These are phyloP conservation scores for Aspergillus terreus DNA, from an alignment of 2,329 filamentous ascomycete species.

Conservation along the genomic window DNA sequence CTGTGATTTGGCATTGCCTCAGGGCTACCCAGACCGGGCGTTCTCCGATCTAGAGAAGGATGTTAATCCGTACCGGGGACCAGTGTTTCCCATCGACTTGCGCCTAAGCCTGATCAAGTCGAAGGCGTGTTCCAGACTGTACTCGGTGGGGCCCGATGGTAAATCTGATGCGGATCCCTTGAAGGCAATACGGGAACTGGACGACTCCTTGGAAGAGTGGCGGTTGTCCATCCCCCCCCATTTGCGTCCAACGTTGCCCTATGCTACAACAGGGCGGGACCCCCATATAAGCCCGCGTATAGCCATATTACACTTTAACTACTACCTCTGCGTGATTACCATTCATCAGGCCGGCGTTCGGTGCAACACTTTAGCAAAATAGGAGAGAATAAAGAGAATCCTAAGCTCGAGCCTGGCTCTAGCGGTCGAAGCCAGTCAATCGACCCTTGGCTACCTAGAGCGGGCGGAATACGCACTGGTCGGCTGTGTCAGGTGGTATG, in stretches of 20 bases:
- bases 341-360: slow-evolving; percentile 50
- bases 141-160: slow-evolving; percentile 40
- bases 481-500: background rate
- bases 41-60: background rate
- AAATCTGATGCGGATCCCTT: slow-evolving; percentile 50
- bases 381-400: slow-evolving; percentile 31
- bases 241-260: slow-evolving; percentile 41
- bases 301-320: slow-evolving; percentile 47
- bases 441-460: slow-evolving; percentile 43
- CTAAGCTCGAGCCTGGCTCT: slow-evolving; percentile 47
- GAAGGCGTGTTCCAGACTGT: slow-evolving; percentile 41
- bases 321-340: slow-evolving; percentile 47
- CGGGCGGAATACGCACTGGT: background rate
- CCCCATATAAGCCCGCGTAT: slow-evolving; percentile 33
- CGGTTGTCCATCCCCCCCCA: slow-evolving; percentile 35
- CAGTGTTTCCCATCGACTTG: slow-evolving; percentile 41
- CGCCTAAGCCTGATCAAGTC: slow-evolving; percentile 47
- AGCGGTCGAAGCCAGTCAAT: slow-evolving; percentile 49
- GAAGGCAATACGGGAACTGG: slow-evolving; percentile 48
- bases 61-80: background rate
- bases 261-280: slow-evolving; percentile 28
- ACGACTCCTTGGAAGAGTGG: slow-evolving; percentile 52
- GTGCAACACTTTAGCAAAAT: slow-evolving; percentile 35
- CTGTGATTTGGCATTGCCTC: slow-evolving; percentile 46
- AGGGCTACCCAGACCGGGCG: background rate